These are phyloP conservation scores for Sporodiniella umbellata DNA, from an alignment of 371 early-diverging fungal genomes.

Conservation along the genomic window DNA sequence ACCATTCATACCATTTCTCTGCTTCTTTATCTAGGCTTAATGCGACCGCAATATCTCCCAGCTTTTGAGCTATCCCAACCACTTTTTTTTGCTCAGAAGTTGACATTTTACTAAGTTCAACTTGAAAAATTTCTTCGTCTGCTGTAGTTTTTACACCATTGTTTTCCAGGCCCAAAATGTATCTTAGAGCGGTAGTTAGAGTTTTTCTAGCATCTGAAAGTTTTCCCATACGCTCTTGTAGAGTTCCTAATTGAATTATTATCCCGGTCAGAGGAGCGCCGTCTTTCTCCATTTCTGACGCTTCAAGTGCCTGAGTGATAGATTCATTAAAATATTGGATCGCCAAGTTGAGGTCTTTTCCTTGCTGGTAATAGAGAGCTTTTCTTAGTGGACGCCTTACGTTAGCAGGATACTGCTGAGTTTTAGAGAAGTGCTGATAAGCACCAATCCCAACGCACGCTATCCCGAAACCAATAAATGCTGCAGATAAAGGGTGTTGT, in stretches of 20 bases:
- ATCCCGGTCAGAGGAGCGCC: slow-evolving; percentile 62
- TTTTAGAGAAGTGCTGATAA: slow-evolving; percentile 54
- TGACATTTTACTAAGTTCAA: slow-evolving; percentile 9
- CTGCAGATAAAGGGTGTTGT: slow-evolving; percentile 35
- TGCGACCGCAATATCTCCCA: slow-evolving; percentile 54
- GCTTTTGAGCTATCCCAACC: slow-evolving; percentile 58
- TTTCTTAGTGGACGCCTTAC: slow-evolving; percentile 57
- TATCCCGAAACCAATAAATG: slow-evolving; percentile 38
- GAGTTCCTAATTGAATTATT: slow-evolving; percentile 58
- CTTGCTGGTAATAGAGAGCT: slow-evolving; percentile 60
- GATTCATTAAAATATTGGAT: slow-evolving; percentile 51
- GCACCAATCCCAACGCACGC: slow-evolving; percentile 46
- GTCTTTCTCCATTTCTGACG: slow-evolving; percentile 45
- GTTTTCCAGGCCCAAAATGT: slow-evolving; percentile 23
- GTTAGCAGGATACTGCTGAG: slow-evolving; percentile 57
- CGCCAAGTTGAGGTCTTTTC: slow-evolving; percentile 44
- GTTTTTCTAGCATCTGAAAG: slow-evolving; percentile 53
- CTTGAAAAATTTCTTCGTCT: slow-evolving; percentile 10
- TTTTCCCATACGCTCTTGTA: slow-evolving; percentile 50
- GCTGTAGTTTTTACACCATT: not conserved
- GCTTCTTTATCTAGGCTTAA: slow-evolving; percentile 54
- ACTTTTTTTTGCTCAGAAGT: slow-evolving; percentile 40
- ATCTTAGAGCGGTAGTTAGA: slow-evolving; percentile 41
- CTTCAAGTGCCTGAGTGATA: slow-evolving; percentile 42
- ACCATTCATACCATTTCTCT: slow-evolving; percentile 62